Conservation (phyloP, 2,329 filamentous ascomycete genomes). For the Fusarium newnesense region DNA sequence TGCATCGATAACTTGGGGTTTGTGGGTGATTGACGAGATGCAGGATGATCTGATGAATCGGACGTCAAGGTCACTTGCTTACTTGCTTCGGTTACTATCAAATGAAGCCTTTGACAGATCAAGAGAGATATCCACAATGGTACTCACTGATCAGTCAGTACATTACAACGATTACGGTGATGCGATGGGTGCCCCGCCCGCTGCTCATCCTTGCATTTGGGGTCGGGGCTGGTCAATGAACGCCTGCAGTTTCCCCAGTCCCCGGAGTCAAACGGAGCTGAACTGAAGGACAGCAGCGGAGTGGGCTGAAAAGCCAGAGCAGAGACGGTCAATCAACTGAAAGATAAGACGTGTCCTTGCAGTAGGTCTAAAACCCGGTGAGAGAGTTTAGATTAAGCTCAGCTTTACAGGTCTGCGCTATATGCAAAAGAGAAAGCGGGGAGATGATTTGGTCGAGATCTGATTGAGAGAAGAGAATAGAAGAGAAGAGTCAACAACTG, state of each 20-base stretch:
- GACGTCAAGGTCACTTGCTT: conserved; percentile 17
- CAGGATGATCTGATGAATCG: conserved; percentile 34
- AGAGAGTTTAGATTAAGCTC: conserved; percentile 14
- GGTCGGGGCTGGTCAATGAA: neutral
- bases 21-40: neutral
- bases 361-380: conserved; percentile 23
- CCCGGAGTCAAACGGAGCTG: conserved; percentile 41
- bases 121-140: conserved; percentile 5
- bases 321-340: neutral
- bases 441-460: conserved; percentile 3
- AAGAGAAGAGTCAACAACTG: conserved; percentile 4
- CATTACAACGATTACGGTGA: conserved; percentile 11
- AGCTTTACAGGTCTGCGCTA: conserved; percentile 34
- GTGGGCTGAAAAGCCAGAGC: conserved; percentile 20
- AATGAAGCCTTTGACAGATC: conserved; percentile 32
- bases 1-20: conserved; percentile 9
- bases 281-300: conserved; percentile 26
- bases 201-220: conserved; percentile 20
- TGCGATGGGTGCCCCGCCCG: neutral
- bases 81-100: neutral
- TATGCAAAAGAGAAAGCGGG: conserved; percentile 7
- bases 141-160: conserved; percentile 3
- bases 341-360: conserved; percentile 15
- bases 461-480: conserved; percentile 21
- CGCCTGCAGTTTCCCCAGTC: conserved; percentile 31